Percentiles rank a stretch among this genome's conserved stretches.
Evolutionary conservation across 1,284 basidiomycete species (phyloP).

Genomic region (Ceratobasidium sp.): DNA sequence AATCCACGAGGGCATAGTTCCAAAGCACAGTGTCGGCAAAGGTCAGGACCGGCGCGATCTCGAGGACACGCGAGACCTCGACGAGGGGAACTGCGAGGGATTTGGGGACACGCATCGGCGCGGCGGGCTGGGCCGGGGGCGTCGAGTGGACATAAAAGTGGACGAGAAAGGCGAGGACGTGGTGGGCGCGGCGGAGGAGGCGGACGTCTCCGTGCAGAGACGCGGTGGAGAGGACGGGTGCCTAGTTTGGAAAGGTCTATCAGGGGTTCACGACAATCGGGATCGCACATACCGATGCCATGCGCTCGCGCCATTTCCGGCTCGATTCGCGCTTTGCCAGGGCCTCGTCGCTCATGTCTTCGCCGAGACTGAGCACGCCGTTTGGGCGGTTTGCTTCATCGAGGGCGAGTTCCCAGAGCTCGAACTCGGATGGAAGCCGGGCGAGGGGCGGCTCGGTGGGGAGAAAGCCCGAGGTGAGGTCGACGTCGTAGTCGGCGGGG

Average conservation of each 20-base stretch:
- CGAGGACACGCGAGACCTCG: constrained; percentile 62
- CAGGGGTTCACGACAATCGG: constrained; percentile 31
- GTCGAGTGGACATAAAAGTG: constrained; percentile 68
- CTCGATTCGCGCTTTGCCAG: constrained; percentile 48
- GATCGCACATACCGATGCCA: constrained; percentile 41
- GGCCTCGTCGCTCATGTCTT: constrained; percentile 48
- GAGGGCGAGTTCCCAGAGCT: constrained; percentile 47
- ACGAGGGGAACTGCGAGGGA: constrained; percentile 63
- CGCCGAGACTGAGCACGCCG: constrained; percentile 48
- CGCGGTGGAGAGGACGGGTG: constrained; percentile 56
- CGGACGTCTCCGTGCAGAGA: constrained; percentile 55
- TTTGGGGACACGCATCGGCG: constrained; percentile 57
- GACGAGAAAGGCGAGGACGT: constrained; percentile 66
- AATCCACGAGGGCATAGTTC: constrained; percentile 60
- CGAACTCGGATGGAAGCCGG: constrained; percentile 46
- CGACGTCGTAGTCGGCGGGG: constrained; percentile 47
- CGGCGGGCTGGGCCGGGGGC: constrained; percentile 51
- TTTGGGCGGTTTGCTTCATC: constrained; percentile 47
- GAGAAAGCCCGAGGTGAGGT: constrained; percentile 48
- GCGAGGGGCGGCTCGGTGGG: constrained; percentile 45
- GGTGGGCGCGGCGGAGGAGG: constrained; percentile 63
- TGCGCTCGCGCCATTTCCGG: constrained; percentile 49
- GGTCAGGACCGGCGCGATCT: constrained; percentile 68
- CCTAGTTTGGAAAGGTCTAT: constrained; percentile 47
- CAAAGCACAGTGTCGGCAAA: constrained; percentile 71